Percentiles rank a stretch among this genome's conserved stretches.
These are phyloP conservation scores for Pichia manshurica DNA, from an alignment of 805 yeast species.

Conservation along the genomic window DNA sequence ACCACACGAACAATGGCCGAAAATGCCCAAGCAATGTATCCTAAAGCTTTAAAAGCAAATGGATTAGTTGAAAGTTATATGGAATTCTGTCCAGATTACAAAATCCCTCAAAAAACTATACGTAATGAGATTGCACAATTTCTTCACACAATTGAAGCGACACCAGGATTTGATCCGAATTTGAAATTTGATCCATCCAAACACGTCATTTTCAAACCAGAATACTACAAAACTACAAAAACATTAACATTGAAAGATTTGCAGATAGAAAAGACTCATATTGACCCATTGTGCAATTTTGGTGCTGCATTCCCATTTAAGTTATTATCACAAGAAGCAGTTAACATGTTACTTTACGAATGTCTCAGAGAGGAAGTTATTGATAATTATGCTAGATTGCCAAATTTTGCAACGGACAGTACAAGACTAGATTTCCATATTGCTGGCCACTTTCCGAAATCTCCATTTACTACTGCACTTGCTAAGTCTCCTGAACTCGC, in stretches of 20 bases:
- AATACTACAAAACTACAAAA: conserved; percentile 32
- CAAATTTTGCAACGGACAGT: conserved; percentile 26
- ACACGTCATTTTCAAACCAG: conserved; percentile 35
- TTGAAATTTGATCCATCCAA: conserved; percentile 33
- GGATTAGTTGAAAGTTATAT: conserved; percentile 18
- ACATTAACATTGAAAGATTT: conserved; percentile 33
- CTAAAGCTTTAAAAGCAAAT: conserved; percentile 17
- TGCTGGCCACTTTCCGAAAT: conserved; percentile 41
- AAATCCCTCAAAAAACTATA: conserved; percentile 22
- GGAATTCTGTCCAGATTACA: conserved; percentile 18
- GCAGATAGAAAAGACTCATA: conserved; percentile 30
- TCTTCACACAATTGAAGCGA: conserved; percentile 18
- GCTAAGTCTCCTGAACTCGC: conserved; percentile 47
- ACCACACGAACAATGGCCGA: conserved; percentile 14
- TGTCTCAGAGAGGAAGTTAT: conserved; percentile 35
- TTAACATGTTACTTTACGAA: conserved; percentile 49
- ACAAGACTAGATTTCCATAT: conserved; percentile 39
- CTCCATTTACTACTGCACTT: conserved; percentile 44
- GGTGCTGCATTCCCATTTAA: conserved; percentile 54
- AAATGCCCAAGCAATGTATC: conserved; percentile 15
- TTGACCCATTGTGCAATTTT: conserved; percentile 28
- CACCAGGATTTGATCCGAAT: conserved; percentile 26
- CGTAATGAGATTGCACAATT: conserved; percentile 21
- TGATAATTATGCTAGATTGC: conserved; percentile 36
- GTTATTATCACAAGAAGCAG: conserved; percentile 51